Conservation (phyloP, 768 basidiomycete genomes). For the Podaxis mareebaensis region DNA sequence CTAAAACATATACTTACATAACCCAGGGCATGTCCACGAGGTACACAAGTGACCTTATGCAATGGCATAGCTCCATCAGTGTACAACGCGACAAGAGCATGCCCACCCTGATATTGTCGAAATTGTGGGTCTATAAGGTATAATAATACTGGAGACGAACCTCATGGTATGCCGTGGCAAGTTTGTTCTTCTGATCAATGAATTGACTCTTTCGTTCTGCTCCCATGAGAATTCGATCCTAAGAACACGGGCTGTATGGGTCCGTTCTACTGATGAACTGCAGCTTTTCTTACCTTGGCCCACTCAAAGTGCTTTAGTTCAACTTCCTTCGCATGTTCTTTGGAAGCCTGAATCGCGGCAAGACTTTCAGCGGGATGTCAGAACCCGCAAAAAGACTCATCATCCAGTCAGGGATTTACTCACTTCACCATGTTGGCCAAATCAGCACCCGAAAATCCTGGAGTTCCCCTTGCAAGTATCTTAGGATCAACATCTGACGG, state of each 20-base stretch:
- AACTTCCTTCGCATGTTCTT: conserved; percentile 76
- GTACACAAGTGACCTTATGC: conserved; percentile 97
- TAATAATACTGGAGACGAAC: conserved; percentile 35
- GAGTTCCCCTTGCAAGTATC: conserved; percentile 89
- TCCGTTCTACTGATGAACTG: background rate
- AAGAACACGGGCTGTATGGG: conserved; percentile 2
- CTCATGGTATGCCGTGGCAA: conserved; percentile 96
- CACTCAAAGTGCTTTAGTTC: conserved; percentile 89
- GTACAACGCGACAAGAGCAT: conserved; percentile 92
- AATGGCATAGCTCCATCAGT: conserved; percentile 95
- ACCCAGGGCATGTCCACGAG: conserved; percentile 92
- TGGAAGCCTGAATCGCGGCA: conserved; percentile 94
- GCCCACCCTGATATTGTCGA: conserved; percentile 63
- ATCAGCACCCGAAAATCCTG: conserved; percentile 97
- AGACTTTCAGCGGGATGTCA: conserved; percentile 42
- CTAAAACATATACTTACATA: conserved; percentile 51
- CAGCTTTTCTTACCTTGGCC: conserved; percentile 70
- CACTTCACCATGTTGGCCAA: conserved; percentile 96
- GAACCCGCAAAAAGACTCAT: conserved; percentile 4
- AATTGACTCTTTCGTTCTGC: conserved; percentile 90
- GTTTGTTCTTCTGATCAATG: conserved; percentile 83
- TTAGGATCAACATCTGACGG: conserved; percentile 75
- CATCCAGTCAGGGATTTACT: conserved; percentile 27
- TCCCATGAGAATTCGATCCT: conserved; percentile 97
- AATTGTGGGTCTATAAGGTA: conserved; percentile 11